Conservation (phyloP, 2,329 filamentous ascomycete genomes). For the Monilinia fructicola region DNA sequence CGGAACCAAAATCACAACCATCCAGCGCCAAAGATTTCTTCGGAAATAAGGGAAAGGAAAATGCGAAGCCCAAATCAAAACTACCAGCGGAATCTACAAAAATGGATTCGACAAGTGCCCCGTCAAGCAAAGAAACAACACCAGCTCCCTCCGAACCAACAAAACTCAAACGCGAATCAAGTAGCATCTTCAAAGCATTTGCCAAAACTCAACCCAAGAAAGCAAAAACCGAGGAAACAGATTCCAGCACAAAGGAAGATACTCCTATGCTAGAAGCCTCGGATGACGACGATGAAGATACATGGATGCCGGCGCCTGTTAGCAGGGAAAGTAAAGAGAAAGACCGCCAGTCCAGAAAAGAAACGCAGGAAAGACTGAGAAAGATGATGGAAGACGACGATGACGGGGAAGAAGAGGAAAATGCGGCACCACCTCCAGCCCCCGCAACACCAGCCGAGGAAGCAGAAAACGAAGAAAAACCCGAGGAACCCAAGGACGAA, state of each 20-base stretch:
- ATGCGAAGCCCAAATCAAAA: conserved; percentile 30
- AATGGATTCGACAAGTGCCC: conserved; percentile 25
- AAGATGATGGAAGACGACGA: conserved; percentile 75
- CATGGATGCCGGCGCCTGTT: conserved; percentile 41
- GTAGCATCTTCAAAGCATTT: conserved; percentile 76
- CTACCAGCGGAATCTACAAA: conserved; percentile 14
- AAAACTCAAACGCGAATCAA: conserved; percentile 57
- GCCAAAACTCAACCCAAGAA: conserved; percentile 69
- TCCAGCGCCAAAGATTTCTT: conserved; percentile 42
- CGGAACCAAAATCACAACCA: conserved; percentile 33
- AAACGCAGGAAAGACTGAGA: conserved; percentile 64
- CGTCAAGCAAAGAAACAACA: conserved; percentile 36
- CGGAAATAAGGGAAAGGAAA: conserved; percentile 41
- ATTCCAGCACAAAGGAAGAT: conserved; percentile 49
- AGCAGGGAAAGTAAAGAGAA: conserved; percentile 37
- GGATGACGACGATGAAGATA: conserved; percentile 54
- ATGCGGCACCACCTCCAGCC: conserved; percentile 40
- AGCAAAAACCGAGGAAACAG: conserved; percentile 45
- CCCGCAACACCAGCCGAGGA: conserved; percentile 37
- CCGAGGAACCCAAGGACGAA: conserved; percentile 44
- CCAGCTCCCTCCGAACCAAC: conserved; percentile 28
- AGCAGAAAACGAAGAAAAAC: conserved; percentile 41
- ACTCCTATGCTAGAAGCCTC: conserved; percentile 56
- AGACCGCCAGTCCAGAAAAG: conserved; percentile 51
- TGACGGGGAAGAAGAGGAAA: conserved; percentile 49